Percentiles rank a stretch among this genome's conserved stretches.
Conservation (phyloP, 2,329 filamentous ascomycete genomes). For the Laburnicola sp. region DNA sequence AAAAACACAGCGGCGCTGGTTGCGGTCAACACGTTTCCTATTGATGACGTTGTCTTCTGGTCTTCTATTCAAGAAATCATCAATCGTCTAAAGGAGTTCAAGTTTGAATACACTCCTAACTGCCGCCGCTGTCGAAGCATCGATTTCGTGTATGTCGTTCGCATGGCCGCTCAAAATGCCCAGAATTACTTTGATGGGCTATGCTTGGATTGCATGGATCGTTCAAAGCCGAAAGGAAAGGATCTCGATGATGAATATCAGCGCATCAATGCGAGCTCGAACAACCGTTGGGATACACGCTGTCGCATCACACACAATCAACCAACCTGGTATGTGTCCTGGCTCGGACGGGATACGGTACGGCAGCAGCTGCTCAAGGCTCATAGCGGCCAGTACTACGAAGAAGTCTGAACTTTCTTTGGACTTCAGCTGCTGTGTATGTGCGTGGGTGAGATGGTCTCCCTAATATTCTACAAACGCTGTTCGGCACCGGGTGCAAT, state of each 20-base stretch:
- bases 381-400: neutral
- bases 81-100: constrained; percentile 16
- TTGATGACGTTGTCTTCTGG: constrained; percentile 20
- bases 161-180: neutral
- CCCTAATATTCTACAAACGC: too few species aligned
- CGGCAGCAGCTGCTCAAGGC: constrained; percentile 7
- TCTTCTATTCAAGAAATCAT: constrained; percentile 16
- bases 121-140: constrained; percentile 16
- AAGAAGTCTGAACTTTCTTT: neutral
- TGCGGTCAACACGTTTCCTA: constrained; percentile 17
- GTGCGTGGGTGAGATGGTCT: too few species aligned
- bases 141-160: constrained; percentile 13
- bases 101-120: constrained; percentile 11
- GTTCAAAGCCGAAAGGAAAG: constrained; percentile 12
- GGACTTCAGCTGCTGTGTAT: too few species aligned
- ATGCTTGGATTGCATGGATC: constrained; percentile 35
- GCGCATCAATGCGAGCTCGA: constrained; percentile 12
- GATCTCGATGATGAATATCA: constrained; percentile 22
- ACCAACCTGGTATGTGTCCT: constrained; percentile 7
- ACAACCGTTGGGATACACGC: constrained; percentile 27
- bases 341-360: constrained; percentile 6
- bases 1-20: constrained; percentile 11
- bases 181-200: constrained; percentile 29
- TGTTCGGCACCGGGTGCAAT: too few species aligned
- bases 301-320: constrained; percentile 8